Base-by-base conservation (phyloP, 257 asterid species). In the Vinca minor region DNA sequence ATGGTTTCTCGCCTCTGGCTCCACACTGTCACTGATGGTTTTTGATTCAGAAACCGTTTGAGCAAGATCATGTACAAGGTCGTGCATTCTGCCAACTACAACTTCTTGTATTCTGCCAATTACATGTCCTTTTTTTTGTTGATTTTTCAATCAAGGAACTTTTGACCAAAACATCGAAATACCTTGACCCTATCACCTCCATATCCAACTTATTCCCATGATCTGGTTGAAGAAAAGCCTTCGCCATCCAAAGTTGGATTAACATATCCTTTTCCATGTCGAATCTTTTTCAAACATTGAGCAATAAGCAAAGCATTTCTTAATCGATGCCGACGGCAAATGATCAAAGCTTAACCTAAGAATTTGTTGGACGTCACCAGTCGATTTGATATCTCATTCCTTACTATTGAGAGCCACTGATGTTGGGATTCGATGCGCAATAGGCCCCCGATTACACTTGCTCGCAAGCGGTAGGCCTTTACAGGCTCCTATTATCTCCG, bases 331-430 rank as follows among this genome's bases (percentile, higher is more conserved):
- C n/a, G n/a, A n/a, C n/a, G n/a, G n/a, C n/a, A n/a, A n/a, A n/a
- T n/a, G n/a, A n/a, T n/a, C 77, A 39, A 58, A 76, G 25, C 84
- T 79, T n/a, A 76, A 4, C 35, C 67, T 73, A 13, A 79, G 71
- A 25, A 71, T 61, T 44, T 29, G 56, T 18, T 6, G 12, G 2
- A 49, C 5, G 9, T 9, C 2, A 28, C 15, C 61, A 2, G 44
- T 47, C 0, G 23, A 31, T 57, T 44, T 28, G 58, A 35, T n/a
- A 71, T 59, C n/a, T 34, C 32, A 3, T 14, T 31, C 14, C 45
- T 13, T 44, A 64, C 21, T 49, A 70, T 23, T 0, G 70, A 65
- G 0, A 28, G 18, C 80, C 82, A 73, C 26, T 54, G 3, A 17
- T 2, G 21, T n/a, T n/a, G n/a, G n/a, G n/a, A n/a, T n/a, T n/a